Conservation (phyloP, 164 flowering plant species). For the Amborella trichopoda region DNA sequence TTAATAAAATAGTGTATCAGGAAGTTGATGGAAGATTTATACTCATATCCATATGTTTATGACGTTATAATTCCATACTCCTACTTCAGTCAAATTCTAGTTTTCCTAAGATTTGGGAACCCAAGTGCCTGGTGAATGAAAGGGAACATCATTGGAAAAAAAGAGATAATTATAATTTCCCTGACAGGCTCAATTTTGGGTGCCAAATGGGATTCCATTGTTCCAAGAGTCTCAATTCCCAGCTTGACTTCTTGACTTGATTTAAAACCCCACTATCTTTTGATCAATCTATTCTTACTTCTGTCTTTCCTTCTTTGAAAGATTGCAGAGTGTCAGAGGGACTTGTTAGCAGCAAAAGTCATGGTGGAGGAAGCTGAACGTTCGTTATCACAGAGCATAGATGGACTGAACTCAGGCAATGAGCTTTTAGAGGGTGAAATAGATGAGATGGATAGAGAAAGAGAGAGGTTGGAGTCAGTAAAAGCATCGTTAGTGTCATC, state of each 20-base stretch:
- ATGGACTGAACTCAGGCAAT: conserved; percentile 9
- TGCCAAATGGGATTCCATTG: not conserved
- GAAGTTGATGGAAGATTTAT: too few species aligned
- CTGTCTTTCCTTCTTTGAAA: conserved; percentile 12
- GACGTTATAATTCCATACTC: too few species aligned
- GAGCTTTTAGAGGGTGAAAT: conserved; percentile 4
- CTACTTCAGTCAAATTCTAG: too few species aligned
- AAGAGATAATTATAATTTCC: not conserved
- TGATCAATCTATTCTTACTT: not conserved
- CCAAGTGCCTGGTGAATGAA: too few species aligned
- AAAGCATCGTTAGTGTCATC: conserved; percentile 74
- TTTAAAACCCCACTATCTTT: not conserved
- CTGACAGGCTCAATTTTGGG: not conserved
- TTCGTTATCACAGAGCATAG: conserved; percentile 22
- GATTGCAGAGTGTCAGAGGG: conserved; percentile 90
- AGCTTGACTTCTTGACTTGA: not conserved
- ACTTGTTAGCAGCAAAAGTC: conserved; percentile 55
- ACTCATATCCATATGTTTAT: too few species aligned
- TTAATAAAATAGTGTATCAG: too few species aligned
- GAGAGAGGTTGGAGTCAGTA: conserved; percentile 70
- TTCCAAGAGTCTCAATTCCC: not conserved
- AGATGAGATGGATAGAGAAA: conserved; percentile 26
- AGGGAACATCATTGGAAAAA: too few species aligned
- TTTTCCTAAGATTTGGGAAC: too few species aligned
- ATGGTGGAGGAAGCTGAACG: conserved; percentile 77